A percentile compares a stretch with the other conserved stretches of the same genome.
These are phyloP conservation scores for Pleurotus citrinopileatus DNA, from an alignment of 768 basidiomycete genomes.

Conservation along the genomic window DNA sequence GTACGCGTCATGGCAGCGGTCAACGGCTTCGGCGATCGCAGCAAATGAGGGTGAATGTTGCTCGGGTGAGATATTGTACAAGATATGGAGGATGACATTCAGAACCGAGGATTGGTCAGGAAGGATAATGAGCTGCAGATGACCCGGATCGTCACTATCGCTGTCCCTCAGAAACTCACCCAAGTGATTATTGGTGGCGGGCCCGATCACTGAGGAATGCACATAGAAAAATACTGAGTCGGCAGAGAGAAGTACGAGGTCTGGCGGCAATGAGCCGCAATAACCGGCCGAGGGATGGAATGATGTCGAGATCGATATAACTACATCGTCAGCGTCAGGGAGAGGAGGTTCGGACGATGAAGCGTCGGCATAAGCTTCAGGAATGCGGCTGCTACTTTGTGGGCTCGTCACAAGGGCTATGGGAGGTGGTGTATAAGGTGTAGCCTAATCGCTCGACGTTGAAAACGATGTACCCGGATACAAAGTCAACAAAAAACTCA, in stretches of 20 bases:
- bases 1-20: neutral
- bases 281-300: neutral
- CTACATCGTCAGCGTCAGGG: neutral
- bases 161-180: neutral
- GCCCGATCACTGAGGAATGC: neutral
- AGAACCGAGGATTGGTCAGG: neutral
- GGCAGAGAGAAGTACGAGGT: slow-evolving; percentile 3
- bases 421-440: neutral
- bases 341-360: neutral
- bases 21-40: neutral
- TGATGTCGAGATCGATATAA: neutral
- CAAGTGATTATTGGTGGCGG: neutral
- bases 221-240: slow-evolving; percentile 7
- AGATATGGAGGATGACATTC: neutral
- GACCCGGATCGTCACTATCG: neutral
- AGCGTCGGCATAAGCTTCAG: neutral
- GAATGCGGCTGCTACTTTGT: neutral
- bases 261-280: neutral
- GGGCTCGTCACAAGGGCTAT: neutral
- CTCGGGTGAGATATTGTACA: slow-evolving; percentile 2
- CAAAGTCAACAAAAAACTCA: neutral
- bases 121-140: neutral
- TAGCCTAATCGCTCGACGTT: neutral
- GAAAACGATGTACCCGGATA: neutral
- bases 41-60: slow-evolving; percentile 2